These are phyloP conservation scores for Coniochaeta pulveracea DNA, from an alignment of 2,329 filamentous ascomycete genomes.

Conservation along the genomic window DNA sequence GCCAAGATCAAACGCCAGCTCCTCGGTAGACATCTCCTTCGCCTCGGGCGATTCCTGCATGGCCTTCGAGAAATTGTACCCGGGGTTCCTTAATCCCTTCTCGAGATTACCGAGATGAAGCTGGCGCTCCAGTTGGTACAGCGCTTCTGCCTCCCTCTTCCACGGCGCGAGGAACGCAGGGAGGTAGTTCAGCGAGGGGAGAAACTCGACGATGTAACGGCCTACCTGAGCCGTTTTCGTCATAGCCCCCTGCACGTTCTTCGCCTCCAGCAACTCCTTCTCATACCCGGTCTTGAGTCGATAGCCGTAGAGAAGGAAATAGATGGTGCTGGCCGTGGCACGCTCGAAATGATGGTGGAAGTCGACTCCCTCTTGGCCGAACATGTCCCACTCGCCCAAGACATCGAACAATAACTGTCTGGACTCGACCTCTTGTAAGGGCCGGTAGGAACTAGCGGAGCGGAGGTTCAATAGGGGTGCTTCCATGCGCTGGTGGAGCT, in stretches of 20 bases:
- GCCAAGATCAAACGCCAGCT: constrained; percentile 21
- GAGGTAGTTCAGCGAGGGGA: constrained; percentile 28
- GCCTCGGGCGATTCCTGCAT: constrained; percentile 12
- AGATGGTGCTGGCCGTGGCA: constrained; percentile 23
- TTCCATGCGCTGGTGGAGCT: constrained; percentile 25
- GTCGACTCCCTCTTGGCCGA: constrained; percentile 14
- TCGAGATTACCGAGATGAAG: constrained; percentile 17
- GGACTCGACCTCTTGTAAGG: constrained; percentile 32
- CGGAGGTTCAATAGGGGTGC: constrained; percentile 18
- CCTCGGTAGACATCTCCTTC: constrained; percentile 13
- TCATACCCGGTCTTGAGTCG: constrained; percentile 17
- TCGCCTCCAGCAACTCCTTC: constrained; percentile 13
- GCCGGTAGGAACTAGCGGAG: constrained; percentile 22
- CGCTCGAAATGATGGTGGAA: constrained; percentile 22
- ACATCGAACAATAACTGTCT: constrained; percentile 30
- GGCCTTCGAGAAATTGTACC: constrained; percentile 21
- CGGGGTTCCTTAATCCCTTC: constrained; percentile 9
- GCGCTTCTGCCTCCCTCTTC: constrained; percentile 19
- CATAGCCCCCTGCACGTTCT: constrained; percentile 15
- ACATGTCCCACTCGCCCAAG: constrained; percentile 16
- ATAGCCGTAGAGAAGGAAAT: constrained; percentile 23
- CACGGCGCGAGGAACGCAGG: constrained; percentile 23
- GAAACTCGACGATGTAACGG: constrained; percentile 25
- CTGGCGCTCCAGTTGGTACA: constrained; percentile 12
- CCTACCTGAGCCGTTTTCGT: constrained; percentile 17